Base-by-base conservation (phyloP, 345 rosid genomes). In the Ceriops decandra region DNA sequence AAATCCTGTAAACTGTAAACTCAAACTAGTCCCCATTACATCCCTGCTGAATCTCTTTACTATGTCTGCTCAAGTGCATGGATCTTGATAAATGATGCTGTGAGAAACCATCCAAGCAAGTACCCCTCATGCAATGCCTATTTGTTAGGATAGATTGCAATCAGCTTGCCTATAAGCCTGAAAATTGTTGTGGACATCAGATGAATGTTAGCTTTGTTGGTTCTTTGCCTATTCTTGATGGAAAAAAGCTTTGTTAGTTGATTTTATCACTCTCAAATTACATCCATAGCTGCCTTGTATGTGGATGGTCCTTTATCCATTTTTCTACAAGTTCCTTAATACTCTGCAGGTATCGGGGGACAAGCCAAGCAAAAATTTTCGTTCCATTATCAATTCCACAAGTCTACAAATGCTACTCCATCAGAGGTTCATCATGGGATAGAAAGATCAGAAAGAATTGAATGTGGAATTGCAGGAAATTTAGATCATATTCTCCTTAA, bases 341-440 rank as follows among this genome's bases (percentile, higher is more conserved):
- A 28, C 52, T 7, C 61, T 66, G 74, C 81, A 88, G 85, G 80
- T 68, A 57, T 76, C 33, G 83, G 75, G 77, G 80, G 79, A 74
- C 84, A 84, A 72, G 63, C 61, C 47, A 86, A 75, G 79, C 81
- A 84, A 70, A 86, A 83, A 59, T 84, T 89, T 76, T 81, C 89
- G 46, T 81, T 89, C 53, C 78, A 64, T 75, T 78, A 76, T 49
- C 83, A 66, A 66, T 56, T 61, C 56, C 77, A 52, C 20, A 82
- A 77, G 72, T 76, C 66, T 57, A 38, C 32, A 4, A 60, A 42
- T 66, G 35, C 33, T 60, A 16, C 51, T 47, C 62, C 70, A 42
- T 60, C 71, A 57, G 80, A 83, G 72, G 73, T 54, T 58, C 62
- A 64, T 74, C 83, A 76, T 53, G 65, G 63, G 61, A 73, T 80